phyloP scores from a whole-genome alignment of 768 basidiomycete species.

The Lactarius akahatsu region DNA sequence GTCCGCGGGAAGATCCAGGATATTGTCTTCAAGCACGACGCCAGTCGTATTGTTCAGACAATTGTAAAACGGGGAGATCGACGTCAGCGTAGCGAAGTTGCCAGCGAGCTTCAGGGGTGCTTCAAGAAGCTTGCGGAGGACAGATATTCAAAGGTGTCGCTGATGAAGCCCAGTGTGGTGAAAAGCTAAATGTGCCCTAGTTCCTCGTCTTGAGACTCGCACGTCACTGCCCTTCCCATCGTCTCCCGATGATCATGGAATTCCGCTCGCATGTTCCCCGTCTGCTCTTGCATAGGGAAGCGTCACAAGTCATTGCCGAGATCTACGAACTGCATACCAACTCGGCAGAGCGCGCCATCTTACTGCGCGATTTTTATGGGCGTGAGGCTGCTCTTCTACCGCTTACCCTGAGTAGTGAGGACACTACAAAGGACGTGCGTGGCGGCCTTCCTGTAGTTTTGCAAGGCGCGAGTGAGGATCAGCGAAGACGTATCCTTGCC shows the following conservation, averaged over 20 bases:
- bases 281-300: slow-evolving; percentile 81
- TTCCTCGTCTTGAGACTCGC: slow-evolving; percentile 82
- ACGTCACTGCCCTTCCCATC: slow-evolving; percentile 69
- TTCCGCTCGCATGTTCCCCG: slow-evolving; percentile 75
- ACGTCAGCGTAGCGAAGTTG: slow-evolving; percentile 75
- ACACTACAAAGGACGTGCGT: slow-evolving; percentile 62
- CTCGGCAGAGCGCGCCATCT: slow-evolving; percentile 75
- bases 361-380: slow-evolving; percentile 88
- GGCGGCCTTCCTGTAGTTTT: slow-evolving; percentile 69
- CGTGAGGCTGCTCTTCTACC: slow-evolving; percentile 79
- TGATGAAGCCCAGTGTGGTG: background rate
- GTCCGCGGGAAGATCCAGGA: slow-evolving; percentile 83
- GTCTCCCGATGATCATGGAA: slow-evolving; percentile 72
- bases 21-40: slow-evolving; percentile 89
- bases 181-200: slow-evolving; percentile 39
- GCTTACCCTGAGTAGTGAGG: slow-evolving; percentile 45
- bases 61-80: slow-evolving; percentile 79
- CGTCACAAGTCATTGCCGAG: slow-evolving; percentile 80
- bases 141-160: slow-evolving; percentile 82
- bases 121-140: slow-evolving; percentile 78
- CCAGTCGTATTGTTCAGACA: slow-evolving; percentile 80
- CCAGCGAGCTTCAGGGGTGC: slow-evolving; percentile 76
- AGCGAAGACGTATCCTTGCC: slow-evolving; percentile 62
- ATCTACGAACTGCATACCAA: slow-evolving; percentile 87
- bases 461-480: slow-evolving; percentile 60